phyloP scores from a whole-genome alignment of 441 rosid genomes.

The Pelargonium citronellum region DNA sequence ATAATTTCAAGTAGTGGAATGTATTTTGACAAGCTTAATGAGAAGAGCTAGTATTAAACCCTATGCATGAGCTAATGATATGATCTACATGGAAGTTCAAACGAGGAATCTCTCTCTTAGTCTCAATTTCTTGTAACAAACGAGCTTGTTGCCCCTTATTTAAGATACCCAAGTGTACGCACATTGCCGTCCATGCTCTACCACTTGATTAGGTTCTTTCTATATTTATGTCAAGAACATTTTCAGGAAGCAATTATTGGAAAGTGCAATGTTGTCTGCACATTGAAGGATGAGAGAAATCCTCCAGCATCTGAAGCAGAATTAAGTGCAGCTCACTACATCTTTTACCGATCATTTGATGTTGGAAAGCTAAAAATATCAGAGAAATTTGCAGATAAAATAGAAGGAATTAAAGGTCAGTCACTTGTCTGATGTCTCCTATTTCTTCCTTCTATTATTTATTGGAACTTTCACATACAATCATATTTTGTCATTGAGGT shows the following conservation, averaged over 20 bases:
- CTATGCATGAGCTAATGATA: no score
- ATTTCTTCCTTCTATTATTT: conserved; percentile 1
- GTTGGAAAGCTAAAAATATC: conserved; percentile 30
- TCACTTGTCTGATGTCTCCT: conserved; percentile 7
- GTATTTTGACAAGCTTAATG: no score
- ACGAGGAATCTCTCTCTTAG: no score
- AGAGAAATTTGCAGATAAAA: conserved; percentile 31
- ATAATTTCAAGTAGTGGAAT: no score
- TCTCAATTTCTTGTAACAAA: no score
- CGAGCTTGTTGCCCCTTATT: no score
- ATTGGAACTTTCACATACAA: background rate
- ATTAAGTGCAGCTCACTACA: conserved; percentile 33
- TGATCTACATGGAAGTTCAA: no score
- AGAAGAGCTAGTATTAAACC: no score
- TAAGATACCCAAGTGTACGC: no score
- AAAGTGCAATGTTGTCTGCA: conserved; percentile 55
- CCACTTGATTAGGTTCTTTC: background rate
- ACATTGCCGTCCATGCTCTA: conserved; percentile 1
- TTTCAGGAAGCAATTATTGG: conserved; percentile 38
- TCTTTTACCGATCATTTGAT: conserved; percentile 46
- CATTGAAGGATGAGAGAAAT: conserved; percentile 47
- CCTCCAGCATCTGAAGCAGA: conserved; percentile 34
- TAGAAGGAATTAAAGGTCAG: conserved; percentile 52
- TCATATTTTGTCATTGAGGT: background rate
- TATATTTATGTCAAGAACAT: conserved; percentile 6